Evolutionary conservation across 2,329 filamentous ascomycete genomes (phyloP).

Genomic region (Hymenoscyphus fructigenus): DNA sequence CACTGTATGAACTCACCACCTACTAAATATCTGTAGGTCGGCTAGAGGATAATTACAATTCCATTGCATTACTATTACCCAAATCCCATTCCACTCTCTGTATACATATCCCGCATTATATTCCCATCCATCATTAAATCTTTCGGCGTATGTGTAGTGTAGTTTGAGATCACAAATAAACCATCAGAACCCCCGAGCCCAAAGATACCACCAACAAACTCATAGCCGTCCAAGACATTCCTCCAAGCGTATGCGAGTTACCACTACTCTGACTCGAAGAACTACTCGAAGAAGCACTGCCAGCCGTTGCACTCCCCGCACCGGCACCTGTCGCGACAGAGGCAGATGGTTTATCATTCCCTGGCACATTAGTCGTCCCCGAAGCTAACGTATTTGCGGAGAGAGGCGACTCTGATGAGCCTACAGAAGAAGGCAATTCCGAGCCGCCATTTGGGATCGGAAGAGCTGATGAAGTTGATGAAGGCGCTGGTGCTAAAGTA

Average conservation of each 20-base stretch:
- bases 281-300: not conserved
- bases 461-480: not conserved
- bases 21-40: no score
- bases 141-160: no score
- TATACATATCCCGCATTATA: not conserved
- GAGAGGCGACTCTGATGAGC: no score
- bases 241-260: not conserved
- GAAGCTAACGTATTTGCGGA: no score
- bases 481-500: not conserved
- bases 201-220: not conserved
- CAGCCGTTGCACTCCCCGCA: not conserved
- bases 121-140: no score
- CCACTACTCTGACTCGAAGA: slow-evolving; percentile 1
- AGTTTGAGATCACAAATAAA: no score
- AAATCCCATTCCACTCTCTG: not conserved
- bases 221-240: not conserved
- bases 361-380: not conserved
- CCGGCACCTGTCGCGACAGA: not conserved
- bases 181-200: not conserved
- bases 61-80: not conserved
- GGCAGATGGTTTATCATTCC: not conserved
- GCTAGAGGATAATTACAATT: no score
- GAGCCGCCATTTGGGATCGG: no score
- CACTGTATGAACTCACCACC: no score
- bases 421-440: no score